Evolutionary conservation across 306 rosid genomes (phyloP), one percentile per base, ranked within the genome.

Genomic region (Cyamopsis tetragonoloba): DNA sequence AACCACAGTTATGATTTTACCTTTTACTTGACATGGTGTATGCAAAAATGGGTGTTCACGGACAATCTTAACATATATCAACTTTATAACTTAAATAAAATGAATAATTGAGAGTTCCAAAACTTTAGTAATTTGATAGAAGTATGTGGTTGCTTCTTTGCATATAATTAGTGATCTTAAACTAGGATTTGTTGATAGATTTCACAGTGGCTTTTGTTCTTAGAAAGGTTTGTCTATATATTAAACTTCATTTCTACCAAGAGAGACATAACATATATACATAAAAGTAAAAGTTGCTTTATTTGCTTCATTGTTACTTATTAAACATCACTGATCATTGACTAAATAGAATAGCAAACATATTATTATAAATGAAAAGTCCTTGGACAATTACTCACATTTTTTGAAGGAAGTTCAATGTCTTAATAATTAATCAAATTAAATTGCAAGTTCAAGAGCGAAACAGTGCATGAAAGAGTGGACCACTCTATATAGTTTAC

Each of bases 401-500:
- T 27, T 14, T 68, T 39, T 14, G 12, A 68, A 60, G 57, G 12
- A 68, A 60, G 57, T 20, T 39, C 19, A n/a, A 39, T 50, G 66
- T 60, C 44, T 62, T 5, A 32, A n/a, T n/a, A n/a, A n/a, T n/a
- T n/a, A n/a, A n/a, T n/a, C n/a, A n/a, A n/a, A 58, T 48, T 18
- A 28, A 58, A 50, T 66, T 35, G 46, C 12, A 37, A 43, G 54
- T 61, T 53, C 38, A 68, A 19, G 64, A 28, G 48, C 70, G 59
- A 28, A 20, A 31, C 59, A 43, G 35, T 62, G 26, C 10, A 50
- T 38, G 54, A 43, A n/a, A 73, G 64, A 3, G 51, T 50, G 80
- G 80, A 68, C 80, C 80, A 76, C 60, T 14, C 64, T 39, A 76
- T 44, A 39, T 12, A 11, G 30, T 38, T 30, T 10, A 68, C 63